Evolutionary conservation across 2,329 filamentous ascomycete genomes (phyloP).

Genomic region (Colletotrichum endophyticum): DNA sequence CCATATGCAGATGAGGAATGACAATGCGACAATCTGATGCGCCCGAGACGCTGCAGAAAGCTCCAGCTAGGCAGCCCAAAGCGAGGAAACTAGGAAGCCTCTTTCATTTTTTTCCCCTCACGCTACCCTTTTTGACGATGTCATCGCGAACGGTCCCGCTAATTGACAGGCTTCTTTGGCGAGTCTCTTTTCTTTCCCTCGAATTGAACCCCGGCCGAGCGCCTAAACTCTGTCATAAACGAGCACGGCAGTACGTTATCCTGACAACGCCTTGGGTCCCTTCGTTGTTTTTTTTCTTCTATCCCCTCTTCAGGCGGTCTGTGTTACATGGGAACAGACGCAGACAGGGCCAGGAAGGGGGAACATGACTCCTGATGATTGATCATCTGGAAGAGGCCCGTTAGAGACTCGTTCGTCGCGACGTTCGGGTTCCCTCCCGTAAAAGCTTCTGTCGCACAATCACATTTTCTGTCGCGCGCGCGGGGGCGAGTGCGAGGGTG

Average conservation of each 20-base stretch:
- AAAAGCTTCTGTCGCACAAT: neutral
- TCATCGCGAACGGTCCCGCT: constrained; percentile 10
- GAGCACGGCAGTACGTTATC: neutral
- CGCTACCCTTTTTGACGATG: constrained; percentile 18
- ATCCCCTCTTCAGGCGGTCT: neutral
- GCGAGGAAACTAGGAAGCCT: neutral
- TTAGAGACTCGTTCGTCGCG: neutral
- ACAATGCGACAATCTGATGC: constrained; percentile 12
- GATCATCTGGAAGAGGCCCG: neutral
- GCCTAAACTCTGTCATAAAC: neutral
- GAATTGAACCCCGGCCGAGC: neutral
- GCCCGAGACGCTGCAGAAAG: constrained; percentile 11
- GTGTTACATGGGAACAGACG: neutral
- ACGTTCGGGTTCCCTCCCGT: neutral
- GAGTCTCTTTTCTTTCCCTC: neutral
- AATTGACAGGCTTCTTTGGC: neutral
- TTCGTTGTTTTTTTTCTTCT: neutral
- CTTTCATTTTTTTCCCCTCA: neutral
- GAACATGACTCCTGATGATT: neutral
- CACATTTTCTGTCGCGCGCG: neutral
- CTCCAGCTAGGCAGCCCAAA: neutral
- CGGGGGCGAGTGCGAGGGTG: neutral
- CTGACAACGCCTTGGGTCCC: neutral
- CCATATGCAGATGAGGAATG: constrained; percentile 18
- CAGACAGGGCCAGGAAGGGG: neutral